Percentiles rank a stretch among this genome's conserved stretches.
phyloP scores from a whole-genome alignment of 2,329 filamentous ascomycete species.

The Cladophialophora psammophila region DNA sequence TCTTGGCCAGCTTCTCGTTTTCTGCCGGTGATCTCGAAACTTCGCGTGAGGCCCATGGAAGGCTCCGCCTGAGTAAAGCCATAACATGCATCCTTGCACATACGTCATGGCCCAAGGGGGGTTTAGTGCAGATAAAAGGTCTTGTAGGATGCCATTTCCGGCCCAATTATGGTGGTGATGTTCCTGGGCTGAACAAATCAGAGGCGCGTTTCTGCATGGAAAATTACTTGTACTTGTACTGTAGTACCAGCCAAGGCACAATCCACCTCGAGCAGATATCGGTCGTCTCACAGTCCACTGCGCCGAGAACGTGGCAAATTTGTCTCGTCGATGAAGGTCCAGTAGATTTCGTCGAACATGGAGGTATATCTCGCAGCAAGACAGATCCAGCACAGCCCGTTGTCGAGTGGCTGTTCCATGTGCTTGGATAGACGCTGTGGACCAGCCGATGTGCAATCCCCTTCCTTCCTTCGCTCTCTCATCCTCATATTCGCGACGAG shows the following conservation, averaged over 20 bases:
- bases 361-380: slow-evolving; percentile 18
- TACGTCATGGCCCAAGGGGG: slow-evolving; percentile 8
- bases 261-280: neutral
- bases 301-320: too few relatives aligned
- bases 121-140: neutral
- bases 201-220: too few relatives aligned
- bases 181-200: slow-evolving; percentile 13
- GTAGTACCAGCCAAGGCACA: too few relatives aligned
- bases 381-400: slow-evolving; percentile 19
- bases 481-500: too few relatives aligned
- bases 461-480: neutral
- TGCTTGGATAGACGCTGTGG: slow-evolving; percentile 5
- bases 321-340: slow-evolving; percentile 15
- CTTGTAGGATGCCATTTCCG: neutral
- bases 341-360: slow-evolving; percentile 23
- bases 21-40: slow-evolving; percentile 16
- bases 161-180: slow-evolving; percentile 15
- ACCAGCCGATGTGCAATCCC: neutral
- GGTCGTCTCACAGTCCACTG: too few relatives aligned
- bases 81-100: neutral
- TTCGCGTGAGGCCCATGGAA: slow-evolving; percentile 14
- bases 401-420: slow-evolving; percentile 6
- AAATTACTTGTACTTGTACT: too few relatives aligned
- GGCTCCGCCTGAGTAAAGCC: neutral
- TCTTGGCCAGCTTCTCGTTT: neutral